phyloP scores from a whole-genome alignment of 2,329 filamentous ascomycete species.

The Juglanconis sp. region DNA sequence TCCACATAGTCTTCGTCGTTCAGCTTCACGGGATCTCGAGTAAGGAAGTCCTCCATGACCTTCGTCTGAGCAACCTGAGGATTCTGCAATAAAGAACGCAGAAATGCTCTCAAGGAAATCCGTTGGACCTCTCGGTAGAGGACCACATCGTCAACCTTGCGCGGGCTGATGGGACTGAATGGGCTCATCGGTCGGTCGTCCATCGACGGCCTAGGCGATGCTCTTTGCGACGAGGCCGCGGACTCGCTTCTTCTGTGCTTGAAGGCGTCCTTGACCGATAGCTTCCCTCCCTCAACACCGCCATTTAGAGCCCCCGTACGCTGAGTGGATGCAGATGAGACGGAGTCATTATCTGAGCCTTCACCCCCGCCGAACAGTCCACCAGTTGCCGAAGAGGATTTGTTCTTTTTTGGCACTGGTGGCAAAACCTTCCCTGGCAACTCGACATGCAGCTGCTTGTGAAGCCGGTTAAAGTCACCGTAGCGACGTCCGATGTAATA shows the following conservation, averaged over 20 bases:
- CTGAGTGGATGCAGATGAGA: constrained; percentile 76
- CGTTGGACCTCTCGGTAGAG: constrained; percentile 87
- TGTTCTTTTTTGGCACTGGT: constrained; percentile 87
- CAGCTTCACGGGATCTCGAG: constrained; percentile 65
- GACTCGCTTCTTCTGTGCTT: constrained; percentile 38
- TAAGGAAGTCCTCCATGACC: constrained; percentile 82
- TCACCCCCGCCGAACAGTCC: constrained; percentile 43
- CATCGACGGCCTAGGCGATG: constrained; percentile 41
- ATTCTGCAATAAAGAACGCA: constrained; percentile 83
- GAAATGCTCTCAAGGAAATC: constrained; percentile 84
- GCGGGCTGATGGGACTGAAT: constrained; percentile 23
- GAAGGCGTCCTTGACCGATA: constrained; percentile 35
- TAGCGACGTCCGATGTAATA: constrained; percentile 81
- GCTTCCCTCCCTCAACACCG: constrained; percentile 28
- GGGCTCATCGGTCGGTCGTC: constrained; percentile 38
- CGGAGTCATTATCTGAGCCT: constrained; percentile 71
- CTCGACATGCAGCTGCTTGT: constrained; percentile 77
- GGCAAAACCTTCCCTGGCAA: constrained; percentile 88
- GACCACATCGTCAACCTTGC: constrained; percentile 37
- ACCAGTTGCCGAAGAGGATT: constrained; percentile 63
- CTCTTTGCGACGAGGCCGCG: constrained; percentile 29
- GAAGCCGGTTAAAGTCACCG: constrained; percentile 78
- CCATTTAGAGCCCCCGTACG: constrained; percentile 33
- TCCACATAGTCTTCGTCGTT: constrained; percentile 83
- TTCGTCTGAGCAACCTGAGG: constrained; percentile 78